These are phyloP conservation scores for Boletellus ananas DNA, from an alignment of 768 basidiomycete species.

Conservation along the genomic window DNA sequence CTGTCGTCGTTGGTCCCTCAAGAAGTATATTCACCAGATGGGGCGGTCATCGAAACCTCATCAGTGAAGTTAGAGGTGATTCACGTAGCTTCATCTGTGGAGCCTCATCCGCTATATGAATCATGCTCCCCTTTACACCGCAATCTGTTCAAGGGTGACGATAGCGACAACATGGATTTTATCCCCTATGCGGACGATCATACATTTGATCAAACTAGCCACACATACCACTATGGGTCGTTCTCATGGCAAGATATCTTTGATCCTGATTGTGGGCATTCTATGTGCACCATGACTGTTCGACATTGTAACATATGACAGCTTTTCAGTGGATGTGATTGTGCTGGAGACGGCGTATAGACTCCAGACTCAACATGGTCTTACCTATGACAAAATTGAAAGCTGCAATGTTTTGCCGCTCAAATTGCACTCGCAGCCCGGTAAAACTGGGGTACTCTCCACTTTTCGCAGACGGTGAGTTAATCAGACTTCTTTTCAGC, in stretches of 20 bases:
- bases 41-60: slow-evolving; percentile 5
- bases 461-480: slow-evolving; percentile 20
- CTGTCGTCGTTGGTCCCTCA: slow-evolving; percentile 3
- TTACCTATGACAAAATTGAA: slow-evolving; percentile 48
- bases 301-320: slow-evolving; percentile 21
- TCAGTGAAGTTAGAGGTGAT: slow-evolving; percentile 16
- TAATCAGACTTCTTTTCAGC: slow-evolving; percentile 18
- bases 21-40: slow-evolving; percentile 16
- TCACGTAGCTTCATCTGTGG: slow-evolving; percentile 7
- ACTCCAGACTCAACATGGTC: slow-evolving; percentile 35
- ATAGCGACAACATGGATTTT: slow-evolving; percentile 53
- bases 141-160: slow-evolving; percentile 54
- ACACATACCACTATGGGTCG: slow-evolving; percentile 40
- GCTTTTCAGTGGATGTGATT: slow-evolving; percentile 45
- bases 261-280: slow-evolving; percentile 41
- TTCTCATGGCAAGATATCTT: slow-evolving; percentile 49
- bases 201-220: slow-evolving; percentile 39
- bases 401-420: slow-evolving; percentile 44
- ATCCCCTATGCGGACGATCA: slow-evolving; percentile 63
- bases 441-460: slow-evolving; percentile 28
- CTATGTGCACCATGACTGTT: background rate
- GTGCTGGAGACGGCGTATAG: slow-evolving; percentile 44
- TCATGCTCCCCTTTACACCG: slow-evolving; percentile 48
- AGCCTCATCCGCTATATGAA: slow-evolving; percentile 47
- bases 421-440: slow-evolving; percentile 27